Conservation (phyloP, 768 basidiomycete species). For the Favolaschia claudopus region DNA sequence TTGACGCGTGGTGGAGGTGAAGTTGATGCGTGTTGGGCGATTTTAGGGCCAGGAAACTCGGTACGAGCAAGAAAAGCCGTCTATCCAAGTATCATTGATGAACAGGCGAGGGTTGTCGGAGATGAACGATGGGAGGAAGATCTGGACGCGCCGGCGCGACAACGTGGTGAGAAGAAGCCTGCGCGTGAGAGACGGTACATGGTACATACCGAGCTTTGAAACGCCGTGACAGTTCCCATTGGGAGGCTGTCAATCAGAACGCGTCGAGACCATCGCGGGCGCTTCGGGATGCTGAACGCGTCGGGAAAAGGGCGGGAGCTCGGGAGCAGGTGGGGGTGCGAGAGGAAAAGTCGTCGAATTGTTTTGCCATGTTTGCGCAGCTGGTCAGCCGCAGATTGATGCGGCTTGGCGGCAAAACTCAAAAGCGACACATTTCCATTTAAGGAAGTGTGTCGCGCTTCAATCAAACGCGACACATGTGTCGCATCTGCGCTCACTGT, state of each 20-base stretch:
- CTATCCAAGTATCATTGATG: not conserved
- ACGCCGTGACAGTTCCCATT: conserved; percentile 1
- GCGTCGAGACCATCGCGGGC: not conserved
- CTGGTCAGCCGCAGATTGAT: too few relatives aligned
- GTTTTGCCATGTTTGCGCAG: not conserved
- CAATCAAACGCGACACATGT: not conserved
- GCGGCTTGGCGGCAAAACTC: too few relatives aligned
- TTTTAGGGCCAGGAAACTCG: too few relatives aligned
- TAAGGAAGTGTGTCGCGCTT: too few relatives aligned
- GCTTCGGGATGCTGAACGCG: too few relatives aligned
- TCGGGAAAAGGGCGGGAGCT: not conserved
- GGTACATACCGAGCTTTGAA: conserved; percentile 1
- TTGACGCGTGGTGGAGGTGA: not conserved
- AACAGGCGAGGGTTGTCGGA: not conserved
- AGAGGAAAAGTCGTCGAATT: not conserved
- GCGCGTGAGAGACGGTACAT: too few relatives aligned
- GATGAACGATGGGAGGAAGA: not conserved
- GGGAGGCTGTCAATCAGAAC: conserved; percentile 1
- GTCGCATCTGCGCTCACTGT: not conserved
- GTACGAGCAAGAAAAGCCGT: not conserved
- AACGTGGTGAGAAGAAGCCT: too few relatives aligned
- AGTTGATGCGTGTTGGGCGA: not conserved
- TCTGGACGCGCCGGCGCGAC: not conserved
- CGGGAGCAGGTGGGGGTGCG: not conserved
- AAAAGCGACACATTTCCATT: too few relatives aligned